A percentile compares a stretch with the other conserved stretches of the same genome.
These are phyloP conservation scores for Tetrahymena elliotti DNA, from an alignment of 73 alveolate genomes.

Conservation along the genomic window DNA sequence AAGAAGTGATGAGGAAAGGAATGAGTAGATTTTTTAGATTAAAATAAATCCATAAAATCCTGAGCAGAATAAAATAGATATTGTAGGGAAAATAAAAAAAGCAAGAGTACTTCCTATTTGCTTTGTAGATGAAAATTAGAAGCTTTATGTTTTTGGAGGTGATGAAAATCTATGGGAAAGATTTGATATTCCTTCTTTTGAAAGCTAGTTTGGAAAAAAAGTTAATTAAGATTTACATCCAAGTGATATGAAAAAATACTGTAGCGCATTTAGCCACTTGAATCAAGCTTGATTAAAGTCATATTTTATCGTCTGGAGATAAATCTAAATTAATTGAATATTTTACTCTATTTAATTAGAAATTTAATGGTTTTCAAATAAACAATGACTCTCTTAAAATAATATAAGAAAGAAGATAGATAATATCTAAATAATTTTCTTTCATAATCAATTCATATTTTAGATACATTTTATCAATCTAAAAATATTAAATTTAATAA, in stretches of 20 bases:
- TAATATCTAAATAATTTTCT: no score
- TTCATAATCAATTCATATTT: no score
- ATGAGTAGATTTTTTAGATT: neutral
- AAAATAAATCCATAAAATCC: neutral
- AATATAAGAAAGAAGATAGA: no score
- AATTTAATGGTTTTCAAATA: no score
- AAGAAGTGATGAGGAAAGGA: neutral
- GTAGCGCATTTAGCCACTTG: neutral
- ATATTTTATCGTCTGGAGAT: neutral
- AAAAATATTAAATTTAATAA: no score
- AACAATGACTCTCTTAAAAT: no score
- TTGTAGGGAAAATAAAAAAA: neutral
- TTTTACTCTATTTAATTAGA: no score
- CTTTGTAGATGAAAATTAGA: neutral
- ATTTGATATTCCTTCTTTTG: neutral
- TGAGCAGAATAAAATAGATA: neutral
- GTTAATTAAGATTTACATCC: neutral
- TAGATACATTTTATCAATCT: no score
- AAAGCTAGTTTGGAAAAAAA: neutral
- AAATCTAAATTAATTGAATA: no score
- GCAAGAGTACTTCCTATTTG: neutral
- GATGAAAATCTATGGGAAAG: neutral
- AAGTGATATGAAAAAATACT: neutral
- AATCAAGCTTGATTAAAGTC: neutral
- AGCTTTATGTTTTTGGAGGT: neutral